Conservation (phyloP, 768 basidiomycete species). For the Hydnum rufescens region DNA sequence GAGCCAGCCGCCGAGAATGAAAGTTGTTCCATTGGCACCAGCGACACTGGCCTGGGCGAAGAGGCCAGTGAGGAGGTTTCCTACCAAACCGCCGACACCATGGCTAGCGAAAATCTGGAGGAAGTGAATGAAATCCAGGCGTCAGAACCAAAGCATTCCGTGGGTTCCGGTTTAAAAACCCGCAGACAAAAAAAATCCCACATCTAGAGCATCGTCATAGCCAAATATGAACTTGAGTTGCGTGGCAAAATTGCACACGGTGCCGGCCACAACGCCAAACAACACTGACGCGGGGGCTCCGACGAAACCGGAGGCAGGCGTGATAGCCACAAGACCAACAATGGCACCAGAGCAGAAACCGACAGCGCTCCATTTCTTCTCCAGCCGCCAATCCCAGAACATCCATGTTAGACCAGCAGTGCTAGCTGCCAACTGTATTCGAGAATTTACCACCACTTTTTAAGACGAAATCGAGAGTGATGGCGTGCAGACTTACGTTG, state of each 20-base stretch:
- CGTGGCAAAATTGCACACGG: constrained; percentile 85
- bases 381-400: constrained; percentile 86
- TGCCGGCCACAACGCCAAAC: constrained; percentile 71
- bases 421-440: constrained; percentile 39
- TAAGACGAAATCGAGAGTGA: neutral
- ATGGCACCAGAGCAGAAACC: constrained; percentile 95
- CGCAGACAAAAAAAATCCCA: constrained; percentile 19
- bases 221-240: constrained; percentile 68
- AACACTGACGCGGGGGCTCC: constrained; percentile 60
- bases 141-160: neutral
- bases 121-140: constrained; percentile 5
- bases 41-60: constrained; percentile 68
- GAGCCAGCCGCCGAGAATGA: constrained; percentile 65
- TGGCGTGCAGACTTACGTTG: constrained; percentile 24
- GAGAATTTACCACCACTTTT: neutral
- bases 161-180: neutral
- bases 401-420: constrained; percentile 87
- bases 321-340: constrained; percentile 74
- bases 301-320: constrained; percentile 67
- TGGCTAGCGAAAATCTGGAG: constrained; percentile 75
- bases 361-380: constrained; percentile 82
- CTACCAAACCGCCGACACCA: constrained; percentile 55
- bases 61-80: constrained; percentile 67
- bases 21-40: constrained; percentile 55
- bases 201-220: constrained; percentile 69